These are phyloP conservation scores for Globisporangium nunn DNA, from an alignment of 352 stramenopile genomes.

Conservation along the genomic window DNA sequence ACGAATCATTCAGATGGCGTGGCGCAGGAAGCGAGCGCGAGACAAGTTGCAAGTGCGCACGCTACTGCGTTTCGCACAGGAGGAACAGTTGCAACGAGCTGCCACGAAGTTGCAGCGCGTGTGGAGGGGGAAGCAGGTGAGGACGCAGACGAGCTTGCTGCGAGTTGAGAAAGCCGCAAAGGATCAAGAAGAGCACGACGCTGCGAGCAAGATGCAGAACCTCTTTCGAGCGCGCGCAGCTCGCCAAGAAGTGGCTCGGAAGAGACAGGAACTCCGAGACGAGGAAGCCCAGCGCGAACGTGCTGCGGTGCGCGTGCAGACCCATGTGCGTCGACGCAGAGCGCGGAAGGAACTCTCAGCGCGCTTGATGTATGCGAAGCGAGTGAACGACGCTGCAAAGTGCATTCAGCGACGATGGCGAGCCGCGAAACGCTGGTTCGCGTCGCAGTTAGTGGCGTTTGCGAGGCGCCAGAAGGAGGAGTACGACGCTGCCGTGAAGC, in stretches of 20 bases:
- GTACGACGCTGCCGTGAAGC: slow-evolving; percentile 33
- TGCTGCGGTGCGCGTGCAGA: slow-evolving; percentile 38
- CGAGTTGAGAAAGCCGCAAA: slow-evolving; percentile 21
- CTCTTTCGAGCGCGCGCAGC: slow-evolving; percentile 42
- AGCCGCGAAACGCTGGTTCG: slow-evolving; percentile 29
- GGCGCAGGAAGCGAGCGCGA: slow-evolving; percentile 32
- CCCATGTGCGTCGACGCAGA: slow-evolving; percentile 25
- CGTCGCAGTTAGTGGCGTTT: slow-evolving; percentile 32
- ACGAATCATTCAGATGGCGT: slow-evolving; percentile 34
- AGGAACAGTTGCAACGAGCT: slow-evolving; percentile 15
- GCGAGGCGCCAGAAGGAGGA: slow-evolving; percentile 26
- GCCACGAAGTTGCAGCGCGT: slow-evolving; percentile 64
- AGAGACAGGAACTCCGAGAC: slow-evolving; percentile 28
- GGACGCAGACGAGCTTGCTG: slow-evolving; percentile 18
- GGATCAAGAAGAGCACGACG: slow-evolving; percentile 31
- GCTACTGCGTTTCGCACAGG: slow-evolving; percentile 4
- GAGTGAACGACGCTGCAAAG: slow-evolving; percentile 25
- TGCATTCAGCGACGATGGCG: slow-evolving; percentile 54
- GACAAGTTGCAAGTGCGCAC: slow-evolving; percentile 20
- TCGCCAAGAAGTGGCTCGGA: slow-evolving; percentile 24
- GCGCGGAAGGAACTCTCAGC: slow-evolving; percentile 28
- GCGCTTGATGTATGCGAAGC: slow-evolving; percentile 18
- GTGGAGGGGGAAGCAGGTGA: slow-evolving; percentile 53
- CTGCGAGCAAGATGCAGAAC: slow-evolving; percentile 56
- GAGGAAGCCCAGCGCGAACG: slow-evolving; percentile 24